Conservation (phyloP, 2,329 filamentous ascomycete species). For the Fusarium newnesense region DNA sequence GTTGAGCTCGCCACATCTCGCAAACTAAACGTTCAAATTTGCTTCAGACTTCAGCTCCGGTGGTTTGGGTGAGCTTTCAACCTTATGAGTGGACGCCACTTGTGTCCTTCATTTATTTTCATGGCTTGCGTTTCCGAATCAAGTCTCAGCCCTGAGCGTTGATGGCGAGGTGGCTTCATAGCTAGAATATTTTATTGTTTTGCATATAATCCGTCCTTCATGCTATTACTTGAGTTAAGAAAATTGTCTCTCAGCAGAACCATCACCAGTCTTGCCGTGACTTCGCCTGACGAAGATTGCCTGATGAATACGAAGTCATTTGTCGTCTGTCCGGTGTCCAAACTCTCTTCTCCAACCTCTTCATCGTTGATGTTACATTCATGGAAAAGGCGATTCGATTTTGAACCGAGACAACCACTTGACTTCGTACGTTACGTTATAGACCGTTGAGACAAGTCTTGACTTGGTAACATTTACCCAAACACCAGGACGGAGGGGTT, state of each 20-base stretch:
- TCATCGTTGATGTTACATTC: constrained; percentile 15
- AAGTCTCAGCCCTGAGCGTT: neutral
- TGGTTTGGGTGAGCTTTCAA: neutral
- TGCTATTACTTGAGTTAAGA: neutral
- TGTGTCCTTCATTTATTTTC: constrained; percentile 10
- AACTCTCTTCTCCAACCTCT: neutral
- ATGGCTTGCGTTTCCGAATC: neutral
- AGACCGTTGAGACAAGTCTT: constrained; percentile 22
- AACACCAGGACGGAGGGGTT: neutral
- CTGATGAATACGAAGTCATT: constrained; percentile 22
- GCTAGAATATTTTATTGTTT: constrained; percentile 17
- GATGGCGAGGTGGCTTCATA: neutral
- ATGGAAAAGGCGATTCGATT: neutral
- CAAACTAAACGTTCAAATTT: constrained; percentile 19
- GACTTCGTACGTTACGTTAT: constrained; percentile 8
- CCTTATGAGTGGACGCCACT: constrained; percentile 27
- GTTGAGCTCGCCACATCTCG: constrained; percentile 23
- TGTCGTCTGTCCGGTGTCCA: neutral
- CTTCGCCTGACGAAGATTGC: constrained; percentile 7
- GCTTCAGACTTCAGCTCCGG: constrained; percentile 3
- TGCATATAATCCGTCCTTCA: neutral
- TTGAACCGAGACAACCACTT: constrained; percentile 23
- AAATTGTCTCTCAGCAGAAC: constrained; percentile 3
- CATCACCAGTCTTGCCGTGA: constrained; percentile 12
- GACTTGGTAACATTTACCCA: constrained; percentile 22